Conservation (phyloP, 108 stramenopile genomes). For the Skeletonema marinoi region DNA sequence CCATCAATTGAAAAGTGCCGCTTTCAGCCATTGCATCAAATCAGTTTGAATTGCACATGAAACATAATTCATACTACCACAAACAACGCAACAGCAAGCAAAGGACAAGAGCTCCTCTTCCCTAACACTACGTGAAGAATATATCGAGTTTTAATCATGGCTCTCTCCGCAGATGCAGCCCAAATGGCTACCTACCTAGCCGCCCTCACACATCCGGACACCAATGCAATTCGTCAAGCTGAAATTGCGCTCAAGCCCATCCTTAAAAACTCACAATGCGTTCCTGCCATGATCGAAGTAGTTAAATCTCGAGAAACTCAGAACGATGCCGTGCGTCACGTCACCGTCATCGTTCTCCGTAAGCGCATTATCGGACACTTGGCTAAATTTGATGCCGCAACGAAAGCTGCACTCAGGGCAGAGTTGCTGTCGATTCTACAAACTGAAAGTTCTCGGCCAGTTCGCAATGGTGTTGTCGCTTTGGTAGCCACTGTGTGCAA, state of each 20-base stretch:
- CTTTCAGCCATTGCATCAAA: too few species aligned
- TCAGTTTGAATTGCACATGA: neutral
- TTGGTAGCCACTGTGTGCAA: conserved; percentile 79
- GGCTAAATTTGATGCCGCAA: conserved; percentile 62
- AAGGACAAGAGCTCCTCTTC: neutral
- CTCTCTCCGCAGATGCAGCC: conserved; percentile 46
- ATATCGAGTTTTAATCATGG: conserved; percentile 22
- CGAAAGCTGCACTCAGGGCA: conserved; percentile 62
- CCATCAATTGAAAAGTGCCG: neutral
- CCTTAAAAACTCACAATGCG: conserved; percentile 74
- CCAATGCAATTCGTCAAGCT: conserved; percentile 87
- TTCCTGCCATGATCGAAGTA: conserved; percentile 81
- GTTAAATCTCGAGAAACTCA: conserved; percentile 55
- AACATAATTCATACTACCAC: neutral
- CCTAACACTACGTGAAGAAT: neutral
- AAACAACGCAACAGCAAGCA: neutral
- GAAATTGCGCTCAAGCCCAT: conserved; percentile 88
- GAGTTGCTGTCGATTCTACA: conserved; percentile 77
- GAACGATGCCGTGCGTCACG: conserved; percentile 83
- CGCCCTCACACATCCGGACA: conserved; percentile 87
- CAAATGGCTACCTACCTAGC: conserved; percentile 61
- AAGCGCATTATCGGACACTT: conserved; percentile 88
- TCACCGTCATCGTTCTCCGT: conserved; percentile 89
- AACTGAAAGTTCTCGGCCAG: conserved; percentile 78
- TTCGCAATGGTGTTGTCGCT: conserved; percentile 83